phyloP scores from a whole-genome alignment of 129 eudicot species.

The Tagetes erecta region DNA sequence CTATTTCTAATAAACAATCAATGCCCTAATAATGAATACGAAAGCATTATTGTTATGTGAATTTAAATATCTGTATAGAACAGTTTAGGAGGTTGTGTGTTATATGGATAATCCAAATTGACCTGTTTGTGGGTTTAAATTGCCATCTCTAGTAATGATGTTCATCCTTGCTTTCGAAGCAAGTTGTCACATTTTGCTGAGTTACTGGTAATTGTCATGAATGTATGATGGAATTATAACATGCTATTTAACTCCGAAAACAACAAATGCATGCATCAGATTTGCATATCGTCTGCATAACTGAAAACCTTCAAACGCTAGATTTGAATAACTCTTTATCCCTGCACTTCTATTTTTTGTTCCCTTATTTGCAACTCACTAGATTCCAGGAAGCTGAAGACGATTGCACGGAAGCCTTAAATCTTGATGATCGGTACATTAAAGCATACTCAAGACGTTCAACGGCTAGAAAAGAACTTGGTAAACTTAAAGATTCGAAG shows the following conservation, averaged over 20 bases:
- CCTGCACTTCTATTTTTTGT: constrained; percentile 3
- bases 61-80: background rate
- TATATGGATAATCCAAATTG: background rate
- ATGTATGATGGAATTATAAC: constrained; percentile 4
- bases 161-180: background rate
- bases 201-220: constrained; percentile 1
- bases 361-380: constrained; percentile 37
- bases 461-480: constrained; percentile 92
- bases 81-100: background rate
- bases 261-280: constrained; percentile 10
- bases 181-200: constrained; percentile 13
- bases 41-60: background rate
- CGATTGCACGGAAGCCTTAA: constrained; percentile 93
- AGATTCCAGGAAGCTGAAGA: constrained; percentile 94
- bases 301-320: background rate
- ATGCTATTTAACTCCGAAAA: constrained; percentile 1
- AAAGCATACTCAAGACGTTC: constrained; percentile 97
- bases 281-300: background rate
- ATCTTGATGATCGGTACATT: constrained; percentile 93
- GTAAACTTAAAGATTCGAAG: constrained; percentile 75
- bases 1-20: background rate
- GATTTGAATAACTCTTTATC: background rate
- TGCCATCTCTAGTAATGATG: background rate
- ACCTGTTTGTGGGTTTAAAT: background rate
- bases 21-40: background rate